phyloP scores from a whole-genome alignment of 345 rosid genomes.

The Hibiscus mutabilis region DNA sequence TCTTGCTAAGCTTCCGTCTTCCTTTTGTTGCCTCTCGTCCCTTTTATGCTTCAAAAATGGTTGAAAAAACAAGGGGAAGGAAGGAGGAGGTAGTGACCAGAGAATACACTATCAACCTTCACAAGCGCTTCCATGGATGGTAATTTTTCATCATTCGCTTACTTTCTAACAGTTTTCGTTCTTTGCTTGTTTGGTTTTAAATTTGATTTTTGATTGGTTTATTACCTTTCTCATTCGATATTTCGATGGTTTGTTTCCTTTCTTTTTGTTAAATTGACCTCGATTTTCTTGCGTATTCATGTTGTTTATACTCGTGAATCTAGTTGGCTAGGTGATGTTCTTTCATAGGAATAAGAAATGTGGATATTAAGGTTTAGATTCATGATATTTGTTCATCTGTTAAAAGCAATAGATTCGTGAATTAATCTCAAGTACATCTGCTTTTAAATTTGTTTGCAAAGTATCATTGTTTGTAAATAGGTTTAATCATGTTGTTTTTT shows the following conservation, averaged over 20 bases:
- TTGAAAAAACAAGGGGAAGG: slow-evolving; percentile 61
- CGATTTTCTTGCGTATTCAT: neutral
- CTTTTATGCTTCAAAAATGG: slow-evolving; percentile 23
- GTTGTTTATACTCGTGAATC: neutral
- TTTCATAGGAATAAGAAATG: neutral
- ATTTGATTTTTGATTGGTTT: neutral
- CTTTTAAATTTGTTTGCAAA: neutral
- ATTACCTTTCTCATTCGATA: neutral
- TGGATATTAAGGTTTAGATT: neutral
- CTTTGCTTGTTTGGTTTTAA: neutral
- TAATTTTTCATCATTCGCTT: slow-evolving; percentile 11
- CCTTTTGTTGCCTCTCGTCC: neutral
- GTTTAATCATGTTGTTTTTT: neutral
- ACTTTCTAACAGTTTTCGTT: too few relatives aligned
- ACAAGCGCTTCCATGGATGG: slow-evolving; percentile 86
- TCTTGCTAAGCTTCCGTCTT: neutral
- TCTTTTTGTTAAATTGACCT: too few relatives aligned
- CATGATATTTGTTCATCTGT: neutral
- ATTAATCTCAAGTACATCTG: neutral
- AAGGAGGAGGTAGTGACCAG: slow-evolving; percentile 82
- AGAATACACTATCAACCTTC: slow-evolving; percentile 82
- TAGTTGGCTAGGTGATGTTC: neutral
- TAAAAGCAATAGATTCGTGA: neutral
- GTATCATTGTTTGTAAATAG: neutral
- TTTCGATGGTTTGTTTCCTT: neutral